Percentiles rank a stretch among this genome's conserved stretches.
phyloP scores from a whole-genome alignment of 2,329 filamentous ascomycete species.

The Malbranchea cinnamomea region DNA sequence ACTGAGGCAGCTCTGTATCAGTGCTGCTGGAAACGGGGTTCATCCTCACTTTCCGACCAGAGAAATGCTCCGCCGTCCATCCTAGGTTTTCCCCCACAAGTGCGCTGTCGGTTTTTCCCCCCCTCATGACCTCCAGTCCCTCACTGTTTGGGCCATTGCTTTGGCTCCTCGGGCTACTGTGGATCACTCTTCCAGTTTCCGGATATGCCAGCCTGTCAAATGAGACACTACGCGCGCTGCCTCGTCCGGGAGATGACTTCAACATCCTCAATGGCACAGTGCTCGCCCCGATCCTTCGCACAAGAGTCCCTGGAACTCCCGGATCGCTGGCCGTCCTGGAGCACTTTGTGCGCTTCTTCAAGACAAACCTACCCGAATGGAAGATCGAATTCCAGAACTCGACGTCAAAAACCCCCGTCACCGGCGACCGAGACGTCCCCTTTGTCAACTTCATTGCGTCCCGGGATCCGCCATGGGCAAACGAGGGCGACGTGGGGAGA shows the following conservation, averaged over 20 bases:
- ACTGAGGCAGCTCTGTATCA: too few relatives aligned
- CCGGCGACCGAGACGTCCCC: slow-evolving; percentile 54
- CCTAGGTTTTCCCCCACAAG: too few relatives aligned
- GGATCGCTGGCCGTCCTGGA: slow-evolving; percentile 58
- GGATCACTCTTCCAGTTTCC: slow-evolving; percentile 13
- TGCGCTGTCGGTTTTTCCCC: too few relatives aligned
- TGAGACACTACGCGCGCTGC: slow-evolving; percentile 54
- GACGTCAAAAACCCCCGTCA: slow-evolving; percentile 66
- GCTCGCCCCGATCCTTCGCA: slow-evolving; percentile 71
- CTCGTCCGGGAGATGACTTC: slow-evolving; percentile 59
- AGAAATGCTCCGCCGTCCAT: too few relatives aligned
- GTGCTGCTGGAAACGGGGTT: too few relatives aligned
- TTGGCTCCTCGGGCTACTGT: slow-evolving; percentile 14
- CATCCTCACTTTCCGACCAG: too few relatives aligned
- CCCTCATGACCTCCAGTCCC: too few relatives aligned
- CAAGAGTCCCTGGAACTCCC: slow-evolving; percentile 75
- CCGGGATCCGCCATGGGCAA: slow-evolving; percentile 73
- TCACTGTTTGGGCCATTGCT: too few relatives aligned
- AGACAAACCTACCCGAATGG: slow-evolving; percentile 61
- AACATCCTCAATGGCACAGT: slow-evolving; percentile 62
- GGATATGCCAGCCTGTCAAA: slow-evolving; percentile 56
- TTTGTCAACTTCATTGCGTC: slow-evolving; percentile 79
- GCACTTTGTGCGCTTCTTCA: slow-evolving; percentile 78
- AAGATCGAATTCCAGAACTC: slow-evolving; percentile 73
- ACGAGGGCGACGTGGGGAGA: slow-evolving; percentile 58